A percentile compares a stretch with the other conserved stretches of the same genome.
Evolutionary conservation across 2,329 filamentous ascomycete species (phyloP).

Genomic region (Colletotrichum lindemuthianum): DNA sequence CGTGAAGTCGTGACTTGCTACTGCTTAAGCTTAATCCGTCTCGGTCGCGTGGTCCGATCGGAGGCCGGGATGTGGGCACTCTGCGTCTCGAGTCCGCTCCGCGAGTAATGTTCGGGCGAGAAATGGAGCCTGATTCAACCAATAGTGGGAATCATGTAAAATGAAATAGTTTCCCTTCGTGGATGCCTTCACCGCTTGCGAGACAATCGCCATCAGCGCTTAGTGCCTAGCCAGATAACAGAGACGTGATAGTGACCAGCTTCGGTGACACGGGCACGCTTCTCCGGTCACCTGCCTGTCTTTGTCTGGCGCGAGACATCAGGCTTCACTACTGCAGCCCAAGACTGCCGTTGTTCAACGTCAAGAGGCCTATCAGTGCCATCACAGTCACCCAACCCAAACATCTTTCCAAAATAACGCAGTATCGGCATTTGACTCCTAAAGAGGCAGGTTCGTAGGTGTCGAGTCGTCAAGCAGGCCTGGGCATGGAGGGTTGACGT

Average conservation of each 20-base stretch:
- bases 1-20: constrained; percentile 12
- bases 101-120: constrained; percentile 28
- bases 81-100: constrained; percentile 2
- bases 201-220: constrained; percentile 23
- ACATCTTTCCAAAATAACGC: constrained; percentile 18
- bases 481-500: constrained; percentile 23
- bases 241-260: background rate
- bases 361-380: constrained; percentile 6
- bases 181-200: constrained; percentile 24
- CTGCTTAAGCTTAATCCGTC: constrained; percentile 31
- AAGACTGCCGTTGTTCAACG: background rate
- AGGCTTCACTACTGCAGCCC: constrained; percentile 11
- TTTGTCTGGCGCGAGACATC: constrained; percentile 28
- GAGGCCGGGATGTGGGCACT: constrained; percentile 24
- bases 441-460: constrained; percentile 33
- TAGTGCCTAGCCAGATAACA: constrained; percentile 14
- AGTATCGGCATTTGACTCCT: constrained; percentile 24
- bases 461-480: background rate
- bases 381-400: background rate
- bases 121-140: constrained; percentile 12
- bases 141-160: constrained; percentile 21
- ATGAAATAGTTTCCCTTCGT: constrained; percentile 8
- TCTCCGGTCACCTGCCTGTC: constrained; percentile 24
- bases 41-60: constrained; percentile 31
- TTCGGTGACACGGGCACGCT: background rate